Evolutionary conservation across 192 early-diverging fungal genomes (phyloP), one percentile per base, ranked within the genome.

Genomic region (Linnemannia hyalina): DNA sequence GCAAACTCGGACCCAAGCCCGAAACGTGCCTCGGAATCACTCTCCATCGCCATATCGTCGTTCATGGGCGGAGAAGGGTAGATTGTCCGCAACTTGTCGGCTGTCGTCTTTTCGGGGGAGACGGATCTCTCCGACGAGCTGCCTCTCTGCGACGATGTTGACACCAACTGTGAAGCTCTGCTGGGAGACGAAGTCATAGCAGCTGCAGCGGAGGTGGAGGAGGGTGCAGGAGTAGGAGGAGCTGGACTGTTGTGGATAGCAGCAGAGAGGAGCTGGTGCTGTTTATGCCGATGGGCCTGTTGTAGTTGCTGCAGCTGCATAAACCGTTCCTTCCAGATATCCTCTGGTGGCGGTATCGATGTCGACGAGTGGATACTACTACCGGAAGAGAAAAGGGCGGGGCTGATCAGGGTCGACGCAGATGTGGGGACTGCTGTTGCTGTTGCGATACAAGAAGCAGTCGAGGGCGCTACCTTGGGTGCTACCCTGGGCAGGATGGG

Each of bases 291-390:
- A 70, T 83, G 82, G 23, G 35, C 18, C 35, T 82, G 80, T 18
- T 80, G 79, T 20, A 81, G 23, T 36, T 81, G 81, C 26, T 83
- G 82, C 5, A 83, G 77, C n/a, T 83, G 76, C 46, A 75, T 77
- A 29, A 83, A 75, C 16, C 73, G 82, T 16, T 77, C 63, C 11
- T 75, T 38, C 82, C 82, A 83, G 13, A 83, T 15, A 47, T 74
- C 77, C 40, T 44, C 40, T n/a, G 72, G 0, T 6, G 44, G 35
- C 15, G 70, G 52, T 47, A 35, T 22, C 26, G 60, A n/a, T 57
- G 55, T 26, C n/a, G 7, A 57, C 5, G 55, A 57, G n/a, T 26
- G 60, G 3, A 32, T 13, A 29, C 60, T 65, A 11, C 60, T 32
- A 65, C 26, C 1, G 15, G 60, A 32, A 32, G 60, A 29, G 15